Base-by-base conservation (phyloP, 257 asterid genomes). In the Rehmannia glutinosa region DNA sequence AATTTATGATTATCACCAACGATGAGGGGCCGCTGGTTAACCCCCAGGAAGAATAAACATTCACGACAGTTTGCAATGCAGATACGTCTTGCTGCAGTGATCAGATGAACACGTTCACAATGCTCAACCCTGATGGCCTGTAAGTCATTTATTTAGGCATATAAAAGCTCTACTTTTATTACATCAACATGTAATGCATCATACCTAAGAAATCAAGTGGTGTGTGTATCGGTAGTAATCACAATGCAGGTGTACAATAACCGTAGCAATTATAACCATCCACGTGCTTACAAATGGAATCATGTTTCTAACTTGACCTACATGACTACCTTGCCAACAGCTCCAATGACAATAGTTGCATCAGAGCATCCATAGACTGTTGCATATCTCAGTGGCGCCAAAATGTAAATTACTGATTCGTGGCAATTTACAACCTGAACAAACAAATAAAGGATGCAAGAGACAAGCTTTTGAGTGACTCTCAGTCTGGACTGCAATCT, bases 1-100 rank as follows among this genome's bases (percentile, higher is more conserved):
- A 93, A 79, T 74, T 93, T 93, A 77, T 93, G 98, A 81, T 93
- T 93, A 80, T 93, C 98, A 36, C 98, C 98, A 79, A 93, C 93
- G 81, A 92, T 75, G 66, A 92, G 96, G 42, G 96, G 98, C 73
- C 77, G 83, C 72, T 92, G 98, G 75, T 92, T 89, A 70, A 89
- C 95, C 45, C 98, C 98, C 78, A 89, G 79, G 83, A 89, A 93
- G 84, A 93, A 90, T 35, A 93, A 60, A 46, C 97, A 93, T 78
- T 93, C 98, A 45, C 98, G 98, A 73, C 98, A 93, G 72, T 90
- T 93, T 62, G 92, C 96, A 66, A 93, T 86, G 75, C 96, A 84
- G 78, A 90, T 86, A 39, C 95, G 96, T 78, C 85, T 90, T 50
- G 96, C 87, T 39, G 98, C 96, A 70, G 89, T 82, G 72, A 93